Evolutionary conservation across 192 early-diverging fungal species (phyloP), one percentile per base, ranked within the genome.

Genomic region (Coemansia sp.): DNA sequence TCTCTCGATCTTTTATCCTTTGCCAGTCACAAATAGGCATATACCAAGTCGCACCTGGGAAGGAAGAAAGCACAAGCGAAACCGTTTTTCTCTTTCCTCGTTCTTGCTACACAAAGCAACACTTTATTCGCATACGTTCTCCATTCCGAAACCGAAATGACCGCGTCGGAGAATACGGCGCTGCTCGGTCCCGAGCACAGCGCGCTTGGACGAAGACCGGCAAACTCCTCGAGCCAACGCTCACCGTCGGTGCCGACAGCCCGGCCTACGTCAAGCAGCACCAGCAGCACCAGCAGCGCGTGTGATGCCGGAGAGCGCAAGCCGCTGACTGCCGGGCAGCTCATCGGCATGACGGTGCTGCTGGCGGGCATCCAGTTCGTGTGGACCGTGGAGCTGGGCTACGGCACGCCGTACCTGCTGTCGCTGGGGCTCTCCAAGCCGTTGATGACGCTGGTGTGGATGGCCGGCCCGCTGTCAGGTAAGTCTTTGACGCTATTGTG

Each of bases 361-460:
- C 62, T 80, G 21, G 61, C 68, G 1, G 78, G 78, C 8, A 68
- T 80, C 11, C 78, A 80, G 65, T 80, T 80, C 45, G 68, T 68
- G 14, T 80, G 78, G 78, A 73, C 74, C 1, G 78, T 80, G 10
- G 78, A 80, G 56, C 60, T 76, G 25, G 78, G 69, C 4, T 80
- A 76, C 42, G 92, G 92, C 25, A 93, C 95, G 5, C 92, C 92
- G 6, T 92, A 91, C 53, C 67, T 98, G 19, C 79, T 90, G 34
- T 82, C 86, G 1, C 75, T 98, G 26, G 91, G 88, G 0, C 63
- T 98, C 15, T 82, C 91, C 11, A 88, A 90, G 64, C 79, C 91
- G 5, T 66, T 90, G 25, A 88, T 89, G 71, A 89, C 92, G 20
- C 67, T 97, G 17, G 95, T 98, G 5, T 98, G 95, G 95, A 78